Percentiles rank a stretch among this genome's conserved stretches.
Evolutionary conservation across 225 moss, liverwort and hornwort genomes (phyloP).

Genomic region (Marchantia polymorpha): DNA sequence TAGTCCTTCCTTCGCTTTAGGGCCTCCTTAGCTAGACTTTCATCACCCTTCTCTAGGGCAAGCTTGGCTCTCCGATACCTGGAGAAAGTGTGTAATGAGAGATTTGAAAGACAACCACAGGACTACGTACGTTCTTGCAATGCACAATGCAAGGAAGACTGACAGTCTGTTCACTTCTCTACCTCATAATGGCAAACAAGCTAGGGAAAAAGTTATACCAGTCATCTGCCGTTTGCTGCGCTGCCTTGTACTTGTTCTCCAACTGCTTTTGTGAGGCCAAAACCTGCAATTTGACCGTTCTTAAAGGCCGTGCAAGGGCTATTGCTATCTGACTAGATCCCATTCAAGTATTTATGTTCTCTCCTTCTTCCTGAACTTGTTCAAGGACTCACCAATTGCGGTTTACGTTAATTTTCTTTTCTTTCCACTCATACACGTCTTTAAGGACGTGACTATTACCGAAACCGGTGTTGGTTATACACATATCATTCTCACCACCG

Average conservation of each 20-base stretch:
- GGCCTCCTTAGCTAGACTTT: constrained; percentile 90
- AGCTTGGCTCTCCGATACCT: constrained; percentile 87
- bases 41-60: constrained; percentile 93
- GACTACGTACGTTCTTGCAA: too few relatives aligned
- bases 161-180: neutral
- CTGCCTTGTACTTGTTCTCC: constrained; percentile 86
- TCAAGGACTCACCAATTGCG: too few relatives aligned
- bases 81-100: neutral
- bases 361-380: too few relatives aligned
- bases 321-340: too few relatives aligned
- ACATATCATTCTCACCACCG: too few relatives aligned
- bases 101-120: neutral
- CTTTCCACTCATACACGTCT: too few relatives aligned
- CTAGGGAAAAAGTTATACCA: constrained; percentile 44
- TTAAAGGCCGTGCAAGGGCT: too few relatives aligned
- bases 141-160: too few relatives aligned
- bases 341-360: too few relatives aligned
- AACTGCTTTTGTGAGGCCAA: constrained; percentile 96
- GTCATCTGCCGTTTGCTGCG: constrained; percentile 86
- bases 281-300: constrained; percentile 45
- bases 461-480: too few relatives aligned
- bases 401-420: too few relatives aligned
- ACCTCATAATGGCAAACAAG: neutral
- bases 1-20: constrained; percentile 95
- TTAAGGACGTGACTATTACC: too few relatives aligned